Evolutionary conservation across 2,329 filamentous ascomycete species (phyloP).

Genomic region (Xylariaceae sp.): DNA sequence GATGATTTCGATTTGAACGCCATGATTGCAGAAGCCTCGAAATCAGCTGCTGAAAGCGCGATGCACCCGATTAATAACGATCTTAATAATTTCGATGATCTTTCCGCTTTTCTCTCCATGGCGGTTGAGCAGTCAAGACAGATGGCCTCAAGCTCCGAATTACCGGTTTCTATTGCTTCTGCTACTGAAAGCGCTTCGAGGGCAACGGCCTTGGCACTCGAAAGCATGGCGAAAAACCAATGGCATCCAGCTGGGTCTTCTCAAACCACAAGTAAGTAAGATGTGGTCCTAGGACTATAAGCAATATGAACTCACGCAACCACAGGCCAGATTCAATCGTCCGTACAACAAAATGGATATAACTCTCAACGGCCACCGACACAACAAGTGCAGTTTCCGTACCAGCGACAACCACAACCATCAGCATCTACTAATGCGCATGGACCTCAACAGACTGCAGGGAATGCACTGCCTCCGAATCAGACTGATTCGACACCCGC

Average conservation of each 20-base stretch:
- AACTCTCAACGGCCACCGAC: conserved; percentile 22
- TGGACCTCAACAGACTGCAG: conserved; percentile 23
- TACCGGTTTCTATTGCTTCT: conserved; percentile 31
- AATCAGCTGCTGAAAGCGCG: conserved; percentile 29
- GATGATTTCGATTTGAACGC: conserved; percentile 32
- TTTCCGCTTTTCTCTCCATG: conserved; percentile 31
- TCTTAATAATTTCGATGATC: conserved; percentile 25
- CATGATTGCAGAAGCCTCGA: conserved; percentile 33
- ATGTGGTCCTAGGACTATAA: not conserved
- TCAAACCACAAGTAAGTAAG: conserved; percentile 25
- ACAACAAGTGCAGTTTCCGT: conserved; percentile 24
- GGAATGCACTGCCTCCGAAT: conserved; percentile 49
- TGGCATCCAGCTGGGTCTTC: conserved; percentile 32
- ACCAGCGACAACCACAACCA: conserved; percentile 24
- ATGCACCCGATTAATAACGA: conserved; percentile 20
- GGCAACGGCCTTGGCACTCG: conserved; percentile 31
- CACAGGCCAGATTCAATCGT: conserved; percentile 22
- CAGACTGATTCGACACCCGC: conserved; percentile 54
- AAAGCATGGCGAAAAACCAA: conserved; percentile 34
- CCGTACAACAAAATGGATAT: conserved; percentile 22
- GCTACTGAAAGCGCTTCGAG: conserved; percentile 33
- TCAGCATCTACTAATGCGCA: conserved; percentile 18
- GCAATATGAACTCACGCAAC: conserved; percentile 10
- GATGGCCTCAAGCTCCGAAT: conserved; percentile 21
- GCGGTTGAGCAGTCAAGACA: conserved; percentile 31